Conservation (phyloP, 2,329 filamentous ascomycete genomes). For the Sarocladium kiliense region DNA sequence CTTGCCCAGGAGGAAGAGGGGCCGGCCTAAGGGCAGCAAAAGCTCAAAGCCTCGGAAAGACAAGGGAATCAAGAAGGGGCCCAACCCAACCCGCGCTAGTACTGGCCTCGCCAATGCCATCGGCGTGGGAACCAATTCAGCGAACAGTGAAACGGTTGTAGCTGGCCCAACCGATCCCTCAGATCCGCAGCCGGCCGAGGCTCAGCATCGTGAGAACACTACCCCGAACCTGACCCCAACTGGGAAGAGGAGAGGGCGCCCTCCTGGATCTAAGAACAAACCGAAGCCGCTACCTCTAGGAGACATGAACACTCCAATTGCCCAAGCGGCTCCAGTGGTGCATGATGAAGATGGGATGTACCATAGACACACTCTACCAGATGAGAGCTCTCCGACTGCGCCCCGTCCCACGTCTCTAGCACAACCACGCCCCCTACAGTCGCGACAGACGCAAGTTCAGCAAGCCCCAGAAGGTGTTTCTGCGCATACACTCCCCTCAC, state of each 20-base stretch:
- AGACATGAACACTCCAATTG: not conserved
- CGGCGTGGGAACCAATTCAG: too few species aligned
- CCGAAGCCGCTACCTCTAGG: constrained; percentile 18
- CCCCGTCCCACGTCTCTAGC: not conserved
- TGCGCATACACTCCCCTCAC: not conserved
- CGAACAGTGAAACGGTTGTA: not conserved
- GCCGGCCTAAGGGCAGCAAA: constrained; percentile 51
- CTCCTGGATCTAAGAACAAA: constrained; percentile 43
- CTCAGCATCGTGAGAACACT: not conserved
- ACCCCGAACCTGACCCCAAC: constrained; percentile 15
- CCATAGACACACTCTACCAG: not conserved
- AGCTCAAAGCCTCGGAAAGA: constrained; percentile 35
- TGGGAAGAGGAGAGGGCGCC: constrained; percentile 29
- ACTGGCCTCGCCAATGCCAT: not conserved
- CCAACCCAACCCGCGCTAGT: constrained; percentile 12
- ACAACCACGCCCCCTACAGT: not conserved
- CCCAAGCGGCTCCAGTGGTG: not conserved
- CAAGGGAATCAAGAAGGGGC: constrained; percentile 44
- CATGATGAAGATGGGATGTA: not conserved
- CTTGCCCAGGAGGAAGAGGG: constrained; percentile 39
- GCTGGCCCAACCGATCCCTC: not conserved
- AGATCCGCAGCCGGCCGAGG: not conserved
- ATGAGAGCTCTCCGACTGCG: not conserved
- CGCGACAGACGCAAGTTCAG: not conserved
- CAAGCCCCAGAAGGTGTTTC: not conserved